Conservation (phyloP, 768 basidiomycete species). For the Clitopilus passeckerianus region DNA sequence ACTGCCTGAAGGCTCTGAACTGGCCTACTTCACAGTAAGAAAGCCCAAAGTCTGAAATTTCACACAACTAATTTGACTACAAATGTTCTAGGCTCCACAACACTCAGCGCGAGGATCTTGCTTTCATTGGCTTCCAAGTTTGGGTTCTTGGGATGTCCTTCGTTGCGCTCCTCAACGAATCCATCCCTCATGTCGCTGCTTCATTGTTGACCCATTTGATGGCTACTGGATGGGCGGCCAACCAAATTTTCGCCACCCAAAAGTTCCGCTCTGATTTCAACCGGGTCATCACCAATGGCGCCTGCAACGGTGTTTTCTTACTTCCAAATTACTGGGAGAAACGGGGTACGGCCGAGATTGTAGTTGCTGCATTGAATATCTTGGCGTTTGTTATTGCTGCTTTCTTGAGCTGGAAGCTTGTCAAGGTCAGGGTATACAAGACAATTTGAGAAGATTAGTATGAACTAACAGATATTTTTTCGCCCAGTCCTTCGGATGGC, state of each 20-base stretch:
- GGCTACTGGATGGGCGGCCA: constrained; percentile 68
- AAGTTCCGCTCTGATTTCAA: constrained; percentile 53
- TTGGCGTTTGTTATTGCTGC: constrained; percentile 54
- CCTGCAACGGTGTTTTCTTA: constrained; percentile 51
- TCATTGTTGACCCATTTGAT: constrained; percentile 69
- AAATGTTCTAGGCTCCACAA: constrained; percentile 62
- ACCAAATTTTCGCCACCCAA: constrained; percentile 59
- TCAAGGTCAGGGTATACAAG: constrained; percentile 45
- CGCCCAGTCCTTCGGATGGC: constrained; percentile 70
- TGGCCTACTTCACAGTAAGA: constrained; percentile 70
- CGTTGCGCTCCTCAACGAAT: constrained; percentile 70
- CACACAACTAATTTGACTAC: not conserved
- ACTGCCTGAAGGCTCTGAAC: constrained; percentile 58
- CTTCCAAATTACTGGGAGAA: constrained; percentile 63
- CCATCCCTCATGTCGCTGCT: constrained; percentile 76
- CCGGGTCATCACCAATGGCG: constrained; percentile 55
- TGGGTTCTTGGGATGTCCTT: constrained; percentile 80
- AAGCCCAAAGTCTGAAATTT: not conserved
- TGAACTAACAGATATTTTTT: not conserved
- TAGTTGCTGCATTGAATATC: constrained; percentile 58
- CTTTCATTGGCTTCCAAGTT: constrained; percentile 74
- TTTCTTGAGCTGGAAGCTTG: constrained; percentile 68
- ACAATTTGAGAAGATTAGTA: not conserved
- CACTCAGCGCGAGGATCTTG: constrained; percentile 73
- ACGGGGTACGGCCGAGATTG: constrained; percentile 56